Percentiles rank a stretch among this genome's conserved stretches.
These are phyloP conservation scores for Globisporangium emineosum DNA, from an alignment of 352 stramenopile species.

Conservation along the genomic window DNA sequence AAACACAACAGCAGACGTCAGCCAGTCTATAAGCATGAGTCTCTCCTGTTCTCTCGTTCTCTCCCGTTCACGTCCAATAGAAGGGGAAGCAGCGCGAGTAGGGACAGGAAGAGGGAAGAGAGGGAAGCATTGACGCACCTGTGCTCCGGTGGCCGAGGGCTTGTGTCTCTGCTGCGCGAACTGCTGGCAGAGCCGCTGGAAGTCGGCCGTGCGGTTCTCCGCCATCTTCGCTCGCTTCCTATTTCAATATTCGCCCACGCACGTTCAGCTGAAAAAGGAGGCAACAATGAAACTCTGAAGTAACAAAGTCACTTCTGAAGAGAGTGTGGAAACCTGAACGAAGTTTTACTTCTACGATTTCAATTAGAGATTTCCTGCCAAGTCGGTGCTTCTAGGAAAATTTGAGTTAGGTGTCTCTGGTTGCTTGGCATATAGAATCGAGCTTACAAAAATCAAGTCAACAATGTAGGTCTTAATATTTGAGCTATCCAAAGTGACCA, in stretches of 20 bases:
- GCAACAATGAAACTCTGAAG: too few relatives aligned
- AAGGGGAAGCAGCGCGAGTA: not conserved
- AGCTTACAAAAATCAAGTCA: too few relatives aligned
- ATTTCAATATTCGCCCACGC: not conserved
- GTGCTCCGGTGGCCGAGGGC: conserved; percentile 11
- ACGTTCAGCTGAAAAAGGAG: not conserved
- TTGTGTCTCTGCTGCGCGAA: conserved; percentile 31
- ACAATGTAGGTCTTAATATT: too few relatives aligned
- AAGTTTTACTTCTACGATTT: too few relatives aligned
- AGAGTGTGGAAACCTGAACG: too few relatives aligned
- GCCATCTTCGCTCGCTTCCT: conserved; percentile 35
- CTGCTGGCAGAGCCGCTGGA: conserved; percentile 61
- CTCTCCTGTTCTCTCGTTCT: too few relatives aligned
- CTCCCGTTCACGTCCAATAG: not conserved
- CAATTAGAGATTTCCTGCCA: too few relatives aligned
- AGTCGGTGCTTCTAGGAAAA: too few relatives aligned
- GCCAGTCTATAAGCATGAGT: not conserved
- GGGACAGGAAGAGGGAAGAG: not conserved
- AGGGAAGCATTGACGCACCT: conserved; percentile 16
- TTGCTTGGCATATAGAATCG: too few relatives aligned
- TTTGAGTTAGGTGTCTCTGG: too few relatives aligned
- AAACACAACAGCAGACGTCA: conserved; percentile 6
- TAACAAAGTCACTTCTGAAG: not conserved
- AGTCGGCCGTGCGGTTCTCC: conserved; percentile 70
- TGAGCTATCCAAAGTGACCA: too few relatives aligned